Percentiles rank a stretch among this genome's conserved stretches.
These are phyloP conservation scores for Nitzschia putrida DNA, from an alignment of 108 stramenopile genomes.

Conservation along the genomic window DNA sequence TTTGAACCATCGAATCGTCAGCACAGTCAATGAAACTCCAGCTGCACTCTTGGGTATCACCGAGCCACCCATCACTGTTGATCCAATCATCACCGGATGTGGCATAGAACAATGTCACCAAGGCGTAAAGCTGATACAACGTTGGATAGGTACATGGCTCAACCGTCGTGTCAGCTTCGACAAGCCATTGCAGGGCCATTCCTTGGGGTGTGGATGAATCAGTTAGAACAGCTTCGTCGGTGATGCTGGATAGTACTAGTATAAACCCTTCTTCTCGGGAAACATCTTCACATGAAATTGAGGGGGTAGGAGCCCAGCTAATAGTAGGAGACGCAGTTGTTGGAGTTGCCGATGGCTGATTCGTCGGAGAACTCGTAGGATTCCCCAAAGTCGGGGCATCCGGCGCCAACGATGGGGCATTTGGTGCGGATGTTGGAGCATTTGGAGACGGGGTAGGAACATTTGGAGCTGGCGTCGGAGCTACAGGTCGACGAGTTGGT, in stretches of 20 bases:
- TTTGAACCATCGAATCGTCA: background rate
- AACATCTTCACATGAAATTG: no score
- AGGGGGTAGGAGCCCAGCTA: no score
- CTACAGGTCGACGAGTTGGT: no score
- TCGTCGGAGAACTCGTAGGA: background rate
- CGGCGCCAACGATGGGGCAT: background rate
- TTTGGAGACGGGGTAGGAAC: background rate
- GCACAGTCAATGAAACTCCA: slow-evolving; percentile 19
- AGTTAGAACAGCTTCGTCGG: slow-evolving; percentile 1
- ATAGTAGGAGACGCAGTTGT: no score
- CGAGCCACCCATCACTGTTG: slow-evolving; percentile 26
- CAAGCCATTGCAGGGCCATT: slow-evolving; percentile 30
- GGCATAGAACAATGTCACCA: slow-evolving; percentile 33
- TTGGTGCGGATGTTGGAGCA: background rate
- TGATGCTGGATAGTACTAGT: background rate
- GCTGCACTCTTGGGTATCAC: slow-evolving; percentile 11
- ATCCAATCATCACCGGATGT: slow-evolving; percentile 35
- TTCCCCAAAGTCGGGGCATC: background rate
- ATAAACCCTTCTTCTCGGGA: no score
- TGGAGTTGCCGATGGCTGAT: no score
- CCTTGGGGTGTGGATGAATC: slow-evolving; percentile 36
- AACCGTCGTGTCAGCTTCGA: slow-evolving; percentile 9
- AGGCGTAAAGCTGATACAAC: slow-evolving; percentile 27
- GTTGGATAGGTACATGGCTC: slow-evolving; percentile 42
- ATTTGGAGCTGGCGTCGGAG: background rate